phyloP scores from a whole-genome alignment of 2,329 filamentous ascomycete species.

The Fusarium buharicum region DNA sequence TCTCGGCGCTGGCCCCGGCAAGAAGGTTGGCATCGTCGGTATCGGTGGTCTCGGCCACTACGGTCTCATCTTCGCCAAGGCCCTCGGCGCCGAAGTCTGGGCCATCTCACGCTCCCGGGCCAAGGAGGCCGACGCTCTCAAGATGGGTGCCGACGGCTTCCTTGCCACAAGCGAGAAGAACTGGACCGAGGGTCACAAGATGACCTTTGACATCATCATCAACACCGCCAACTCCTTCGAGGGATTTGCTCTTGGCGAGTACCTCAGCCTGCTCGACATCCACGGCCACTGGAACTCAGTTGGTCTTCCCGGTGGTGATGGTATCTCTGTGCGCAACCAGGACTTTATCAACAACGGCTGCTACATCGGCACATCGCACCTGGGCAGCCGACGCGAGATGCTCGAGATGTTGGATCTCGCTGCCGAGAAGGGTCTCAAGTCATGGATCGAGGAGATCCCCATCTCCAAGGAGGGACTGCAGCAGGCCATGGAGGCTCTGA shows the following conservation, averaged over 20 bases:
- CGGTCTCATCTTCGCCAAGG: slow-evolving; percentile 75
- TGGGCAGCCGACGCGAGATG: slow-evolving; percentile 76
- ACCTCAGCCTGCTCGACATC: slow-evolving; percentile 82
- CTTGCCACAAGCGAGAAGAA: slow-evolving; percentile 66
- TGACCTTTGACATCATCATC: slow-evolving; percentile 80
- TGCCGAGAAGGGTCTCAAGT: slow-evolving; percentile 73
- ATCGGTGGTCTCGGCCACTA: slow-evolving; percentile 79
- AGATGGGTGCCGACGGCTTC: slow-evolving; percentile 70
- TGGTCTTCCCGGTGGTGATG: slow-evolving; percentile 80
- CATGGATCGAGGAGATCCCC: slow-evolving; percentile 78
- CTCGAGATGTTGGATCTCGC: slow-evolving; percentile 77
- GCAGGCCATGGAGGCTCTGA: slow-evolving; percentile 74
- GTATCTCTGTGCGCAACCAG: slow-evolving; percentile 77
- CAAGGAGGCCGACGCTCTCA: slow-evolving; percentile 68
- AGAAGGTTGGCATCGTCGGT: slow-evolving; percentile 81
- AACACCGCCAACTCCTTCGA: slow-evolving; percentile 77
- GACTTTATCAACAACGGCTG: slow-evolving; percentile 79
- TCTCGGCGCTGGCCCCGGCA: slow-evolving; percentile 79
- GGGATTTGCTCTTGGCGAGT: slow-evolving; percentile 74
- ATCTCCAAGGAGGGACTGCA: slow-evolving; percentile 78
- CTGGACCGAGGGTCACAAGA: slow-evolving; percentile 66
- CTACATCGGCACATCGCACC: slow-evolving; percentile 75
- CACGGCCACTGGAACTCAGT: slow-evolving; percentile 84
- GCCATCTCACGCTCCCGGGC: slow-evolving; percentile 68
- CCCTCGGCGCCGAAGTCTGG: slow-evolving; percentile 70